A percentile compares a stretch with the other conserved stretches of the same genome.
Conservation (phyloP, 768 basidiomycete species). For the Heimioporus sp. region DNA sequence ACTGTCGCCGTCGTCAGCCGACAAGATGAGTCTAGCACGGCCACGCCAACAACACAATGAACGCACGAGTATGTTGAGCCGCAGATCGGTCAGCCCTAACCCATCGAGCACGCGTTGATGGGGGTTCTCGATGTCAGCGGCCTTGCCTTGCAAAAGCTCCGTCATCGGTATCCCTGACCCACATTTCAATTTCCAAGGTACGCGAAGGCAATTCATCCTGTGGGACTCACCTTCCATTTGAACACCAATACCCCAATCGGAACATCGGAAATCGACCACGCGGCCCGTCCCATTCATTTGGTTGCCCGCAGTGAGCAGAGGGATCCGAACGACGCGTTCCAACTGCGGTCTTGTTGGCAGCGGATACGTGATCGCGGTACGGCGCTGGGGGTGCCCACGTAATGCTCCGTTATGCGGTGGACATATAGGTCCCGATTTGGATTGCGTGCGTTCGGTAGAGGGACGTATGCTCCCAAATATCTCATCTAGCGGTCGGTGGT, state of each 20-base stretch:
- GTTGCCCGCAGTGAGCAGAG: slow-evolving; percentile 24
- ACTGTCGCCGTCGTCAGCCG: slow-evolving; percentile 8
- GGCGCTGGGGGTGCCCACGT: not conserved
- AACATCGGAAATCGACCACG: slow-evolving; percentile 19
- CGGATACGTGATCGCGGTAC: slow-evolving; percentile 14
- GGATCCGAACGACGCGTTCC: slow-evolving; percentile 20
- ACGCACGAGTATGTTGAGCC: slow-evolving; percentile 24
- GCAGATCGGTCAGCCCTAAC: slow-evolving; percentile 12
- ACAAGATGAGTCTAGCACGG: not conserved
- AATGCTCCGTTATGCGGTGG: not conserved
- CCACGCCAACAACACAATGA: not conserved
- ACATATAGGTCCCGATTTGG: not conserved
- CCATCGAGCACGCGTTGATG: slow-evolving; percentile 22
- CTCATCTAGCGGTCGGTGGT: slow-evolving; percentile 27
- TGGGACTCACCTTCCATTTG: slow-evolving; percentile 14
- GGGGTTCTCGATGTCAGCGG: slow-evolving; percentile 17
- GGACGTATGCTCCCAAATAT: slow-evolving; percentile 17
- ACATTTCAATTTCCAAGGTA: not conserved
- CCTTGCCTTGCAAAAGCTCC: slow-evolving; percentile 21
- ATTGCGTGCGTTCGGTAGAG: not conserved
- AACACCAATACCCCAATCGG: slow-evolving; percentile 24
- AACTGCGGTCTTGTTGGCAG: slow-evolving; percentile 19
- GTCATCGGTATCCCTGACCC: slow-evolving; percentile 24
- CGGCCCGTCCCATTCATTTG: slow-evolving; percentile 14
- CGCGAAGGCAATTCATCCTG: not conserved